Conservation (phyloP, 345 rosid genomes). For the Combretum micranthum region DNA sequence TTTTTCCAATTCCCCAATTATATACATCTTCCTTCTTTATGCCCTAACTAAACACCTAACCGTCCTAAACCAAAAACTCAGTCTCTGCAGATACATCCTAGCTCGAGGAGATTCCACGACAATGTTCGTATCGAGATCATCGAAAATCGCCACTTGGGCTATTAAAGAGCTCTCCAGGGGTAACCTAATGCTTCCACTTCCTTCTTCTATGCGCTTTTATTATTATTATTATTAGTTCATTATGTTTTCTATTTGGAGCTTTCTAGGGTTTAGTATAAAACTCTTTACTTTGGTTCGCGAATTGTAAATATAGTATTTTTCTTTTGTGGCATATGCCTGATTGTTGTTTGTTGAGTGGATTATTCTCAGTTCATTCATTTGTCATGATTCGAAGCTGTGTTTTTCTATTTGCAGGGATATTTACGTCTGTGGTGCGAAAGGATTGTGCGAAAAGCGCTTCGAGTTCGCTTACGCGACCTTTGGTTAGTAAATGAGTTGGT, state of each 20-base stretch:
- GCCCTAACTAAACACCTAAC: too few species aligned
- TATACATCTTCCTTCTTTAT: too few species aligned
- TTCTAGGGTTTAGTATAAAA: background rate
- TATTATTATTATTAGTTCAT: background rate
- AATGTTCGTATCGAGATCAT: slow-evolving; percentile 39
- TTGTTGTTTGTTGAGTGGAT: background rate
- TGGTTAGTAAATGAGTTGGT: slow-evolving; percentile 30
- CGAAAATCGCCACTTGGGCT: slow-evolving; percentile 34
- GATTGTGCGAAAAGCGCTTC: slow-evolving; percentile 12
- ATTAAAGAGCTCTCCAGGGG: slow-evolving; percentile 45
- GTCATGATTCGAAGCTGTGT: background rate
- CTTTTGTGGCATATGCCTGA: too few species aligned
- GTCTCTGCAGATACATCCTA: too few species aligned
- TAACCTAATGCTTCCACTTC: slow-evolving; percentile 9
- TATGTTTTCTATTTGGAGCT: background rate
- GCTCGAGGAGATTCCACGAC: slow-evolving; percentile 8
- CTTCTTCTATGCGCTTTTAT: background rate
- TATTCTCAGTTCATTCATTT: background rate
- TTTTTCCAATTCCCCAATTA: too few species aligned
- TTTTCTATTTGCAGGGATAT: slow-evolving; percentile 24
- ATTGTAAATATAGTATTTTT: too few species aligned
- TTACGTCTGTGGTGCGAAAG: slow-evolving; percentile 15
- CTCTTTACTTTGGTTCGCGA: too few species aligned
- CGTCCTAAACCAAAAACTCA: too few species aligned
- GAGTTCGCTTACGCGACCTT: slow-evolving; percentile 21